Percentiles rank a stretch among this genome's conserved stretches.
phyloP scores from a whole-genome alignment of 495 filamentous ascomycete species.

The Daldinia bambusicola region DNA sequence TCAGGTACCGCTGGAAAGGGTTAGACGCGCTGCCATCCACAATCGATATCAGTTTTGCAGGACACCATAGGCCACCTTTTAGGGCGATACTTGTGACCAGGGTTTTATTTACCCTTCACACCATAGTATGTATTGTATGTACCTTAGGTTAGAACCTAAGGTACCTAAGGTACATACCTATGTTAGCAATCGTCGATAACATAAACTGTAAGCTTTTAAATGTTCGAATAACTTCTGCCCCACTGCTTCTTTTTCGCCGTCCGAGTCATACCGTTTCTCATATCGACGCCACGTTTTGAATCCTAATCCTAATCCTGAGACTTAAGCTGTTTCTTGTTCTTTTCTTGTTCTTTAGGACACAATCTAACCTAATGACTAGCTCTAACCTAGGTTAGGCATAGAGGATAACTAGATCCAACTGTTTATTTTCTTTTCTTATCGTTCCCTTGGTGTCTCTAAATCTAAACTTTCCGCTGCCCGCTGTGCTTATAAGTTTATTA shows the following conservation, averaged over 20 bases:
- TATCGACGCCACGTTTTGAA: conserved; percentile 11
- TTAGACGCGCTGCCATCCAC: no score
- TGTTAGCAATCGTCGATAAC: no score
- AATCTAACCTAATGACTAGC: no score
- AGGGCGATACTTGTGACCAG: no score
- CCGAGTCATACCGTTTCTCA: conserved; percentile 27
- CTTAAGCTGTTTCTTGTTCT: no score
- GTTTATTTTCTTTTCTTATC: background rate
- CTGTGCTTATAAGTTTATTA: background rate
- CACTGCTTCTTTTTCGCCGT: conserved; percentile 36
- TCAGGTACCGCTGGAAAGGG: no score
- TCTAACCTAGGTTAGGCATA: background rate
- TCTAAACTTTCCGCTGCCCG: background rate
- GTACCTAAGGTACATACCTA: no score
- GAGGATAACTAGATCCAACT: background rate
- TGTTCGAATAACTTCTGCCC: conserved; percentile 15
- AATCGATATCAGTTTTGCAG: no score
- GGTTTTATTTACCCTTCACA: no score
- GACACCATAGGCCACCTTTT: no score
- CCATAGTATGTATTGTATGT: no score
- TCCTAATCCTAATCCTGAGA: conserved; percentile 9
- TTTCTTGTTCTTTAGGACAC: conserved; percentile 1
- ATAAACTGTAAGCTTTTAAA: background rate
- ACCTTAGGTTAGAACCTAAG: no score
- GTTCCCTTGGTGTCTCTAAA: background rate